Base-by-base conservation (phyloP, 768 basidiomycete genomes). In the Pulveroboletus sp. region DNA sequence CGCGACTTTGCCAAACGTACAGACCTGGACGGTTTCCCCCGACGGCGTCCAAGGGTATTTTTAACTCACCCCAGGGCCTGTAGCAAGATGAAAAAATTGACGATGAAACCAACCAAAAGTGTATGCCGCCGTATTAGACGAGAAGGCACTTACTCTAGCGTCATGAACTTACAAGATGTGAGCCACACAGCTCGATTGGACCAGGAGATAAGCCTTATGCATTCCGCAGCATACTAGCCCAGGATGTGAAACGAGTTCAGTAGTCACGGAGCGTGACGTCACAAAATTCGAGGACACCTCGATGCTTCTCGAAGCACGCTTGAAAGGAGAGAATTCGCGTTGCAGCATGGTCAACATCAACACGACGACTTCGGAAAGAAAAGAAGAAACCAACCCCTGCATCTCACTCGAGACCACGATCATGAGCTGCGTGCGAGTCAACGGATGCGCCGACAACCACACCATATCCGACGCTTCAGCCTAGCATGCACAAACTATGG, bases 11-110 rank as follows among this genome's bases (percentile, higher is more conserved):
- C 72, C 75, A 47, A 81, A 81, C 48, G 80, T 70, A 6, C 71
- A 70, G 17, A 81, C 71, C 57, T 80, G 78, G 19, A 78, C 75
- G 0, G 79, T 81, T n/a, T 32, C 73, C 76, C 3, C 78, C 75
- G 1, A 73, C 76, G 12, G 70, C 77, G 49, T 76, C n/a, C 4
- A 29, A 16, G 20, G n/a, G 16, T 6, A 27, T 12, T 31, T 17
- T 39, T 17, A 36, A 27, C 52, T 40, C 48, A 77, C 74, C 75
- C 76, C 76, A 19, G 76, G 68, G 14, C 77, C 72, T 72, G 40
- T 21, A 2, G 21, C n/a, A 8, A 36, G 11, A 43, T 45, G 5
- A 49, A 40, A 33, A 8, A n/a, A 38, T 0, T n/a, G n/a, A 6
- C 24, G 7, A 40, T 13, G 38, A 25, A 40, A 47, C 53, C 19